Evolutionary conservation across 2,329 filamentous ascomycete genomes (phyloP).

Genomic region (Hypoxylon sp.): DNA sequence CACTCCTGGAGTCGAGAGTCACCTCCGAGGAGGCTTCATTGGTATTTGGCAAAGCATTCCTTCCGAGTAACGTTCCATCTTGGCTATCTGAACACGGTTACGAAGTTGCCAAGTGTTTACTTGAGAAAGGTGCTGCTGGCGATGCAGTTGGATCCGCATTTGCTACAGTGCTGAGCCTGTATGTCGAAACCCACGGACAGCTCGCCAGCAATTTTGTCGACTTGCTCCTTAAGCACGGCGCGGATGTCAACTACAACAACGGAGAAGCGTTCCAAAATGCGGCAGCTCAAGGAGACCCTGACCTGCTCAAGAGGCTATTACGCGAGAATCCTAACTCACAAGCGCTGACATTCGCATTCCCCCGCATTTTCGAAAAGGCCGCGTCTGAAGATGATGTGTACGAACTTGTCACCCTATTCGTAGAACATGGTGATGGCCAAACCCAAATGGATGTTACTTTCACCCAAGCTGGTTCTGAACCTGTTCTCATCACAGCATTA

Average conservation of each 20-base stretch:
- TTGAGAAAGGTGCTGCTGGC: conserved; percentile 59
- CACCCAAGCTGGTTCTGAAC: conserved; percentile 52
- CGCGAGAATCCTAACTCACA: conserved; percentile 58
- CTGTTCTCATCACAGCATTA: conserved; percentile 62
- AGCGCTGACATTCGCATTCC: conserved; percentile 62
- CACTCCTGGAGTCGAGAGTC: conserved; percentile 55
- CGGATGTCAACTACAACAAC: conserved; percentile 59
- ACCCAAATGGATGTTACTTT: conserved; percentile 61
- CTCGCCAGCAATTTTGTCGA: conserved; percentile 58
- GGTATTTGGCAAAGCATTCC: conserved; percentile 57
- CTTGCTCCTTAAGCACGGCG: conserved; percentile 53
- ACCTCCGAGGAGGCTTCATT: conserved; percentile 54
- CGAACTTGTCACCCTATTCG: conserved; percentile 60
- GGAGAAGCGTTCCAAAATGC: conserved; percentile 64
- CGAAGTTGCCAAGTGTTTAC: conserved; percentile 56
- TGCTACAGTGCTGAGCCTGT: conserved; percentile 55
- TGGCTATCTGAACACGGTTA: conserved; percentile 61
- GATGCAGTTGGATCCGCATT: conserved; percentile 57
- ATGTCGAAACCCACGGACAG: conserved; percentile 49
- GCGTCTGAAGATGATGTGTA: conserved; percentile 60
- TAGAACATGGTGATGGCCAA: conserved; percentile 58
- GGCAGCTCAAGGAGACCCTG: conserved; percentile 59
- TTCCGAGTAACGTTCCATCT: conserved; percentile 48
- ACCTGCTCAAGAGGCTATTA: conserved; percentile 61
- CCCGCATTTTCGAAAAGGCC: conserved; percentile 62